Base-by-base conservation (phyloP, 306 rosid genomes). In the Nissolia schottii region DNA sequence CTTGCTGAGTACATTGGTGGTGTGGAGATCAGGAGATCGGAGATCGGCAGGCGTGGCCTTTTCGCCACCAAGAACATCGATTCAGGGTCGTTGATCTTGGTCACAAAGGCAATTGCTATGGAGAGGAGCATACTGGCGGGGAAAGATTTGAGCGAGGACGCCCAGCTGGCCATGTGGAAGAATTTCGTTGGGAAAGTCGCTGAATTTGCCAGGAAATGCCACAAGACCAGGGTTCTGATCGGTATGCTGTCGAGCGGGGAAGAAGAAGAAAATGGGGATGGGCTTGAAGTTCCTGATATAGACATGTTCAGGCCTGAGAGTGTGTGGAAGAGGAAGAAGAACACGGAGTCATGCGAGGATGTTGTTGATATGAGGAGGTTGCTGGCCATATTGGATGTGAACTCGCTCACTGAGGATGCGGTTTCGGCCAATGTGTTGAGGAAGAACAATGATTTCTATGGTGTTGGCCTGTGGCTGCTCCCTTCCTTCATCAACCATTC, bases 121-220 rank as follows among this genome's bases (percentile, higher is more conserved):
- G 99, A 89, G 68, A 89, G 98, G 72, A 90, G 96, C 37, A 86
- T 94, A 29, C 67, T 94, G 62, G 85, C 79, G 6, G 85, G 83
- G 0, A 86, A 85, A 65, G 87, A 86, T 64, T 54, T 77, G 51
- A 78, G 84, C 5, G 97, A 91, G 82, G 92, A 94, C 48, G 88
- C 88, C 2, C 96, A 91, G 16, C 81, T 89, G 60, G 90, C 83
- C 5, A 85, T 94, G 96, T 94, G 99, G 99, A 94, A 83, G 91
- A 87, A 82, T 54, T 91, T 91, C 71, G 74, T 87, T 23, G 85
- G 85, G 29, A 77, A 82, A 49, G 92, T 94, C 64, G 6, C 64
- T 6, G 89, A 82, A 11, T 76, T 82, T 1, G 75, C 45, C 0
- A 38, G 77, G 0, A 91, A 86, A 74, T 85, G 92, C 49, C 38